Base-by-base conservation (phyloP, 163 green algal genomes). In the Scenedesmus sp. region DNA sequence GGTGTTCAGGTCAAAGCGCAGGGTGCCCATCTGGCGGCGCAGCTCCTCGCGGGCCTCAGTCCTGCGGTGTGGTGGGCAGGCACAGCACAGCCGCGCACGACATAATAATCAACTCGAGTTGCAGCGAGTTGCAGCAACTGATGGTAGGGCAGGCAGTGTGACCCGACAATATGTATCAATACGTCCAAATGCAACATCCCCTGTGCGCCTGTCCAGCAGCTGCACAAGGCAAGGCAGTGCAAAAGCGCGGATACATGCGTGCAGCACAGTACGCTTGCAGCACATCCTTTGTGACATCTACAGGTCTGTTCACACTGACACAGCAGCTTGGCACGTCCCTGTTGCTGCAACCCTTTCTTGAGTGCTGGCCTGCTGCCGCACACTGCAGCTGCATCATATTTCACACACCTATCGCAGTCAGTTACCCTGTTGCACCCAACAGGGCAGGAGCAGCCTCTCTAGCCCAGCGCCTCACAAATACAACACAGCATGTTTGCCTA, bases 1-100 rank as follows among this genome's bases (percentile, higher is more conserved):
- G 40, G 93, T 94, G 93, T 97, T 97, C 70, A 98, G 91, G 94
- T 99, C 97, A 87, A 98, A 98, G 85, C 97, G 95, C 91, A 99
- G 94, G 81, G 93, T 98, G 85, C 97, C 97, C 12, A 98, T 90
- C 94, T 98, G 96, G 91, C 93, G 94, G 87, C 97, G 96, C 93
- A 99, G 96, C 95, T 99, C 93, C 94, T 98, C 94, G 46, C 96
- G 94, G n/a, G 95, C 97, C 93, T 97, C 87, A 59, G 95, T 97
- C 97, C 96, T 98, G 94, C 53, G n/a, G n/a, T n/a, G 37, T 37
- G 35, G 51, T 6, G 9, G 26, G 35, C 33, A 16, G 72, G 20
- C 33, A 65, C 53, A 65, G 53, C 15, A 24, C 15, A 65, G 18
- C 13, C 13, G 49, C 49, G 70, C 30, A n/a, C n/a, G n/a, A n/a